Percentiles rank a stretch among this genome's conserved stretches.
These are phyloP conservation scores for Quercus lobata DNA, from an alignment of 331 rosid species.

Conservation along the genomic window DNA sequence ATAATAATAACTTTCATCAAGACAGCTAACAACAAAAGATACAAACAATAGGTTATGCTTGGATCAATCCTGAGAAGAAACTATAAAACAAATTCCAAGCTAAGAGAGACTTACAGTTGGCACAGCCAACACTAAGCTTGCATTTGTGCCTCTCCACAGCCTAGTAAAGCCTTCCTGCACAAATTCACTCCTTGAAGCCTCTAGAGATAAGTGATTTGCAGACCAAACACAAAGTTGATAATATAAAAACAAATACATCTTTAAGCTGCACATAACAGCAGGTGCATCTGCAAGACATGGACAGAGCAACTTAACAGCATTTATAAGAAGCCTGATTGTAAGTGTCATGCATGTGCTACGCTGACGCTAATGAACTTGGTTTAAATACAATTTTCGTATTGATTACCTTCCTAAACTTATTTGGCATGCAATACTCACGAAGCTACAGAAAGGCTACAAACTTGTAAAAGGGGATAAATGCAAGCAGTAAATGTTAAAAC, in stretches of 20 bases:
- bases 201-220: conserved; percentile 14
- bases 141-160: conserved; percentile 94
- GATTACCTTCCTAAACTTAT: background rate
- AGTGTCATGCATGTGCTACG: background rate
- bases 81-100: conserved; percentile 2
- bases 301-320: background rate
- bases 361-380: background rate
- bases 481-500: background rate
- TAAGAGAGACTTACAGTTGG: conserved; percentile 71
- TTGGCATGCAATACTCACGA: background rate
- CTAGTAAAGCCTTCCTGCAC: conserved; percentile 89
- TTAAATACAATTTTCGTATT: background rate
- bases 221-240: background rate
- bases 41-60: background rate
- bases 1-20: conserved; percentile 24
- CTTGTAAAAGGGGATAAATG: background rate
- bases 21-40: conserved; percentile 4
- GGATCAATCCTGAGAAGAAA: background rate
- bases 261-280: background rate
- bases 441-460: background rate
- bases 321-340: background rate
- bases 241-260: background rate
- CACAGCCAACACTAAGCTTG: conserved; percentile 90
- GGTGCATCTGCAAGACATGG: background rate
- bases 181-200: conserved; percentile 42